Evolutionary conservation across 2,329 filamentous ascomycete species (phyloP).

Genomic region (Ceratocystis eucalypticola): DNA sequence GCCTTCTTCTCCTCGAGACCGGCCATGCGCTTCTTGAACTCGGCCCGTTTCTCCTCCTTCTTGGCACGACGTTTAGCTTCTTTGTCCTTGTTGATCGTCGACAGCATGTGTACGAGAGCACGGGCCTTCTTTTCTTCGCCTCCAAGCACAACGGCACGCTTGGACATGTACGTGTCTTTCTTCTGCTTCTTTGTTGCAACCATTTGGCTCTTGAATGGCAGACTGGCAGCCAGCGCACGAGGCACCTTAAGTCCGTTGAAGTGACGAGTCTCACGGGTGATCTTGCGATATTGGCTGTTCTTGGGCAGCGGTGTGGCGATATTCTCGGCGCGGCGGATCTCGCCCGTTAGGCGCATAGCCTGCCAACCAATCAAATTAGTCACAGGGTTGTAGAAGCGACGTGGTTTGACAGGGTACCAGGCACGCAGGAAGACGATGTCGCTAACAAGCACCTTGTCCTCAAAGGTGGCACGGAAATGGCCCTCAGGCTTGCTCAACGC

Average conservation of each 20-base stretch:
- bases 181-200: constrained; percentile 65
- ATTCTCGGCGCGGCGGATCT: constrained; percentile 66
- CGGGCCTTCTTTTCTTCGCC: constrained; percentile 83
- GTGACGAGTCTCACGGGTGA: constrained; percentile 53
- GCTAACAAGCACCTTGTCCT: constrained; percentile 94
- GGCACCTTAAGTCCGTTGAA: constrained; percentile 73
- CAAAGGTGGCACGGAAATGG: constrained; percentile 91
- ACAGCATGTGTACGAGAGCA: constrained; percentile 82
- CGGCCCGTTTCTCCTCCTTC: constrained; percentile 74
- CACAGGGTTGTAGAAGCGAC: constrained; percentile 92
- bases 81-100: constrained; percentile 81
- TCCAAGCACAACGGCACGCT: constrained; percentile 75
- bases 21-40: constrained; percentile 70
- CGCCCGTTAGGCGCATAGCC: constrained; percentile 84
- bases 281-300: constrained; percentile 69
- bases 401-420: constrained; percentile 92
- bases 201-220: constrained; percentile 90
- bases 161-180: constrained; percentile 80
- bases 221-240: constrained; percentile 61
- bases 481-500: constrained; percentile 88
- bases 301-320: constrained; percentile 65
- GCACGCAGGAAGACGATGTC: constrained; percentile 93
- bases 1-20: constrained; percentile 74
- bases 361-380: constrained; percentile 89
- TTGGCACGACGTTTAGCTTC: constrained; percentile 67